A percentile compares a stretch with the other conserved stretches of the same genome.
These are phyloP conservation scores for Talaromyces proteolyticus DNA, from an alignment of 495 filamentous ascomycete genomes.

Conservation along the genomic window DNA sequence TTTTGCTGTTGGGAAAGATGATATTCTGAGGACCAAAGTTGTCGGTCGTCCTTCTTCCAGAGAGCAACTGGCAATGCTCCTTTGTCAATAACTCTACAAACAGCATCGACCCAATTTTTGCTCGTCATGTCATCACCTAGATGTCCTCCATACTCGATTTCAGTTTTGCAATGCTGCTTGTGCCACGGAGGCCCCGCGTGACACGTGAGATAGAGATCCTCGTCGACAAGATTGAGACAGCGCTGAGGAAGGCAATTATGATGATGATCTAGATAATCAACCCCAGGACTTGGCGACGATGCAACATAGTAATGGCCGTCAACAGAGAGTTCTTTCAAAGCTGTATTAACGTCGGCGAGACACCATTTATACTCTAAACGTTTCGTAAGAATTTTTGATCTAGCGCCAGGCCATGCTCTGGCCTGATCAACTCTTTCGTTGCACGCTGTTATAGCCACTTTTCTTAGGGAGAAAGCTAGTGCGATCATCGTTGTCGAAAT, in stretches of 20 bases:
- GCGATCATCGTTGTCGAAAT: conserved; percentile 1
- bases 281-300: not conserved
- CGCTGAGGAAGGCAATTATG: not conserved
- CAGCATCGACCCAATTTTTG: conserved; percentile 4
- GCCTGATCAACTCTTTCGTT: too few relatives aligned
- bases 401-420: not conserved
- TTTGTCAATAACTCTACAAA: conserved; percentile 1
- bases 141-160: conserved; percentile 1
- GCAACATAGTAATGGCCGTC: conserved; percentile 5
- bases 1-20: not conserved
- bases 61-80: conserved; percentile 5
- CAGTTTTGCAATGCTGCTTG: not conserved
- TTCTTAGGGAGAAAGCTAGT: not conserved
- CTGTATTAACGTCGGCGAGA: not conserved
- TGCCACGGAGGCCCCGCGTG: not conserved
- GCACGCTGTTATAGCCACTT: not conserved
- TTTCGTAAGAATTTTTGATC: not conserved
- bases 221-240: conserved; percentile 1
- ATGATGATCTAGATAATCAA: conserved; percentile 1
- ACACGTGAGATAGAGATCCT: conserved; percentile 1
- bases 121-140: not conserved
- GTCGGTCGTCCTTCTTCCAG: conserved; percentile 1
- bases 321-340: not conserved
- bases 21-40: conserved; percentile 6
- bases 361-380: conserved; percentile 5